Evolutionary conservation across 2,329 filamentous ascomycete genomes (phyloP).

Genomic region (Podosphaera fusca): DNA sequence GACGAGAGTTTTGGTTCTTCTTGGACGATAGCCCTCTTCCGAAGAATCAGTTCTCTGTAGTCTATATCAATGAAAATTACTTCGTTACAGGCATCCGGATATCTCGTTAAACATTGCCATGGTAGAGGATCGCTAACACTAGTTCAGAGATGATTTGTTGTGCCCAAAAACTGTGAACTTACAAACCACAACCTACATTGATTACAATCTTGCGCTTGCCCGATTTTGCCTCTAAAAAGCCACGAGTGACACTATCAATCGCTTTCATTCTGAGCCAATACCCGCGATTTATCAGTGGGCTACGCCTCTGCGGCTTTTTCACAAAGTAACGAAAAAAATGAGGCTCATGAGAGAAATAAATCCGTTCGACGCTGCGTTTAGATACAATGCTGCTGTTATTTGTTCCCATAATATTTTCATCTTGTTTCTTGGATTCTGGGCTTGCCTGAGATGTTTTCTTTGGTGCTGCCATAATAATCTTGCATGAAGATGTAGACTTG

Average conservation of each 20-base stretch:
- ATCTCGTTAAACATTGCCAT: constrained; percentile 55
- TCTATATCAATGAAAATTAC: constrained; percentile 66
- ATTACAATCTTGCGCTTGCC: constrained; percentile 47
- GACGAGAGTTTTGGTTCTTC: constrained; percentile 35
- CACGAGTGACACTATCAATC: constrained; percentile 48
- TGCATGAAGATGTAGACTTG: too few species aligned
- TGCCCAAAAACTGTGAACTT: constrained; percentile 20
- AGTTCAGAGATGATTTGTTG: background rate
- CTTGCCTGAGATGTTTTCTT: background rate
- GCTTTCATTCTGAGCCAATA: constrained; percentile 54
- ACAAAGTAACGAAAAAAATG: constrained; percentile 82
- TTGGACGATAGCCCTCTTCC: constrained; percentile 46
- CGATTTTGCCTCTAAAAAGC: constrained; percentile 40
- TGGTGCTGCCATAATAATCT: background rate
- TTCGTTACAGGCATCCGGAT: constrained; percentile 31
- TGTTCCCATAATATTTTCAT: constrained; percentile 32
- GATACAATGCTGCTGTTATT: constrained; percentile 85
- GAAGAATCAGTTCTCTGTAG: constrained; percentile 55
- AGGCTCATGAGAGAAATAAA: constrained; percentile 56
- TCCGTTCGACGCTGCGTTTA: constrained; percentile 73
- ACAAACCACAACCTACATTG: constrained; percentile 82
- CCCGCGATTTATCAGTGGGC: constrained; percentile 76
- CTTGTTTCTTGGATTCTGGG: constrained; percentile 13
- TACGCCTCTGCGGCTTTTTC: constrained; percentile 55
- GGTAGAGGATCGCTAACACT: constrained; percentile 54